Percentiles rank a stretch among this genome's conserved stretches.
These are phyloP conservation scores for Sporobolomyces phaffii DNA, from an alignment of 768 basidiomycete species.

Conservation along the genomic window DNA sequence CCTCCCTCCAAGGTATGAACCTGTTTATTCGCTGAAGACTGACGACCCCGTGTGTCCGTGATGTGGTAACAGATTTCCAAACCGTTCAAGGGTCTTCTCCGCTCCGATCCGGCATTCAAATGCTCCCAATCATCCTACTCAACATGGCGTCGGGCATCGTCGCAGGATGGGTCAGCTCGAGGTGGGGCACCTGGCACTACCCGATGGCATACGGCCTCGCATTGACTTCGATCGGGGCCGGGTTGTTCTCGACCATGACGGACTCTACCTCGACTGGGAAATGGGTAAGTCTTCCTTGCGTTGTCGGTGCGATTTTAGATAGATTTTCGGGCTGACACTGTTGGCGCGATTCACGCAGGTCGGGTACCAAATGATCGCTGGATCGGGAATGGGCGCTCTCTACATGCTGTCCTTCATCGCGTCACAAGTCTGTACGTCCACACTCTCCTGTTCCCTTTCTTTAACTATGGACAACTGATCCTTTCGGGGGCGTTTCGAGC, in stretches of 20 bases:
- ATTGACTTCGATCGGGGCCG: slow-evolving; percentile 20
- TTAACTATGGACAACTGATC: no score
- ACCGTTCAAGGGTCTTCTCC: slow-evolving; percentile 20
- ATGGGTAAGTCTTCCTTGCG: slow-evolving; percentile 20
- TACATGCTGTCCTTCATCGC: slow-evolving; percentile 32
- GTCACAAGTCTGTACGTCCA: slow-evolving; percentile 15
- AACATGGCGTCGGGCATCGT: slow-evolving; percentile 13
- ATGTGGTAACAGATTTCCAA: slow-evolving; percentile 30
- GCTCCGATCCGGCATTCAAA: slow-evolving; percentile 20
- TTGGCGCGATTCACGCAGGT: neutral
- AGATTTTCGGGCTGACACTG: neutral
- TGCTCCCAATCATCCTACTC: slow-evolving; percentile 21
- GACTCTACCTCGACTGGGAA: neutral
- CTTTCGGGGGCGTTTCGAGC: no score
- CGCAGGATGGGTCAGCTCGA: slow-evolving; percentile 16
- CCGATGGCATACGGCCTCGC: slow-evolving; percentile 17
- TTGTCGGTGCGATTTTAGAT: no score
- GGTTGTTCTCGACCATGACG: slow-evolving; percentile 18
- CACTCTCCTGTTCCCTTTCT: no score
- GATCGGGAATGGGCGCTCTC: slow-evolving; percentile 22
- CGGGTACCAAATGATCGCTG: slow-evolving; percentile 17
- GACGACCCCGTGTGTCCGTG: no score
- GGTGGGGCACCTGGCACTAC: slow-evolving; percentile 18
- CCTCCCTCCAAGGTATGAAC: no score
- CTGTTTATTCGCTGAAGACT: no score